Evolutionary conservation across 2,329 filamentous ascomycete species (phyloP).

Genomic region (Paecilomyces sp.): DNA sequence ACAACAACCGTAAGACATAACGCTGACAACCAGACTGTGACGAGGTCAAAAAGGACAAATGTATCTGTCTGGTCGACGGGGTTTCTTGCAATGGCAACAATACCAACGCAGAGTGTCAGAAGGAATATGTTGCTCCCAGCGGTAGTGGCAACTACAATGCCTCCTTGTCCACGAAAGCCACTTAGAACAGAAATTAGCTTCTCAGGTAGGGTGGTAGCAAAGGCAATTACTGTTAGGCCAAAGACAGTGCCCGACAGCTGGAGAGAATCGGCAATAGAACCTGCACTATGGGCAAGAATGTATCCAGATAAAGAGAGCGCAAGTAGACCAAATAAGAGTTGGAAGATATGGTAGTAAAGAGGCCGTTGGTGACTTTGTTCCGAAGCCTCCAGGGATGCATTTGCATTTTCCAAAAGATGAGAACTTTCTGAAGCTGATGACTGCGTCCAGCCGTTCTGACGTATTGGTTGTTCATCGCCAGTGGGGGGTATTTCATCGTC

Average conservation of each 20-base stretch:
- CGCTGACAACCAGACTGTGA: conserved; percentile 3
- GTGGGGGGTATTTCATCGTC: conserved; percentile 12
- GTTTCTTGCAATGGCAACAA: conserved; percentile 12
- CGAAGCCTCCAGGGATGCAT: background rate
- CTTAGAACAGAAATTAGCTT: conserved; percentile 47
- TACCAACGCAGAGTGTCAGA: conserved; percentile 42
- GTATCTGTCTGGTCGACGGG: conserved; percentile 5
- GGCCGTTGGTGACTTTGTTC: conserved; percentile 10
- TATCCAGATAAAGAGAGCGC: conserved; percentile 42
- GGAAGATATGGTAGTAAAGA: conserved; percentile 31
- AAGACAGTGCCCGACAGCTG: conserved; percentile 41
- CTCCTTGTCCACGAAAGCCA: conserved; percentile 39
- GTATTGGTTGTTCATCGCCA: conserved; percentile 18
- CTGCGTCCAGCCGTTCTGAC: conserved; percentile 6
- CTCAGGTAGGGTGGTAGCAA: conserved; percentile 50
- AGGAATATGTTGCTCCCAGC: conserved; percentile 51
- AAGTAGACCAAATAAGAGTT: conserved; percentile 39
- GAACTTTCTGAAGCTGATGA: conserved; percentile 9
- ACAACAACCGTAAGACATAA: conserved; percentile 2
- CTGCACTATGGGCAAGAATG: conserved; percentile 41
- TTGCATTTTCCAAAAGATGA: conserved; percentile 7
- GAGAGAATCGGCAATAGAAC: conserved; percentile 33
- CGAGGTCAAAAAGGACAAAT: conserved; percentile 18
- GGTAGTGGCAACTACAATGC: conserved; percentile 47
- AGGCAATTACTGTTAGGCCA: conserved; percentile 41